phyloP scores from a whole-genome alignment of 148 eudicot species.

The Chenopodium quinoa region DNA sequence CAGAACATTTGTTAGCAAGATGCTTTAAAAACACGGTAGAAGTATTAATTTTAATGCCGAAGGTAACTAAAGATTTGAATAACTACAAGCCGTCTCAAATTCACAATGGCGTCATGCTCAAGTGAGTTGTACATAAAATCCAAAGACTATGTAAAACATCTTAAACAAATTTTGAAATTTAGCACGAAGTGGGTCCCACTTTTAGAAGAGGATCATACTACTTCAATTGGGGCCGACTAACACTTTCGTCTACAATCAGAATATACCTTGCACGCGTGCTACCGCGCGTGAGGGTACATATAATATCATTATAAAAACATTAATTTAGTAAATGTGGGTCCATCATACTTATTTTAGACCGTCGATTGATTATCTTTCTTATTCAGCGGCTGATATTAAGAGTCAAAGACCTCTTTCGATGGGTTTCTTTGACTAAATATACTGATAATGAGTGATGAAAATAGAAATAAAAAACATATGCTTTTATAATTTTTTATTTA shows the following conservation, averaged over 20 bases:
- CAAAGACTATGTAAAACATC: neutral
- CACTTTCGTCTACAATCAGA: neutral
- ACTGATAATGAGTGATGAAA: constrained; percentile 14
- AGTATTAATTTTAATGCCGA: too few relatives aligned
- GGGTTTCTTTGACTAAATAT: constrained; percentile 36
- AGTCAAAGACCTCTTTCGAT: constrained; percentile 36
- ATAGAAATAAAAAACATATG: neutral
- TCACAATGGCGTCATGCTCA: neutral
- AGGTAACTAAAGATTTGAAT: neutral
- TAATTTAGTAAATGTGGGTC: constrained; percentile 11
- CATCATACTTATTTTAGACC: neutral
- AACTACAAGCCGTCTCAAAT: neutral
- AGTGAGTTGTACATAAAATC: neutral
- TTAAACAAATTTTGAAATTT: neutral
- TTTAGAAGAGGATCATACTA: neutral
- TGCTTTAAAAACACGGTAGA: too few relatives aligned
- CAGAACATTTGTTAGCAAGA: too few relatives aligned
- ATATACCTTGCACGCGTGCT: constrained; percentile 10
- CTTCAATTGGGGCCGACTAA: neutral
- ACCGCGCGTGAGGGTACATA: constrained; percentile 16
- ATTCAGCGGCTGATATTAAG: constrained; percentile 20
- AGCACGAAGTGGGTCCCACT: constrained; percentile 5
- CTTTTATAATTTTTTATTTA: neutral
- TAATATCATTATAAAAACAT: constrained; percentile 1
- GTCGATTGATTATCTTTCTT: neutral